Evolutionary conservation across 176 grass and related monocot genomes (phyloP).

Genomic region (Raddia guianensis): DNA sequence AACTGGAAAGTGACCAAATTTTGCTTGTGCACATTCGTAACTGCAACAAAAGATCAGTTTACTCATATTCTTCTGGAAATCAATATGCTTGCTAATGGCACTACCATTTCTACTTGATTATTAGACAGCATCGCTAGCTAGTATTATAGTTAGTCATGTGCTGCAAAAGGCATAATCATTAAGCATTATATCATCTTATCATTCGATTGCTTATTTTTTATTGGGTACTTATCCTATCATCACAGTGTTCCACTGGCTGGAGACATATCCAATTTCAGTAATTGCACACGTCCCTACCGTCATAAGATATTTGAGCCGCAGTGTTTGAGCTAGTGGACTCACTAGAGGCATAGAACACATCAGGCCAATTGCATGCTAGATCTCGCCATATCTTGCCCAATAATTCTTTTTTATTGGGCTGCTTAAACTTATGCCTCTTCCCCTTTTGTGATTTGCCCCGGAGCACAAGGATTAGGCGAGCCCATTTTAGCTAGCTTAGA

Average conservation of each 20-base stretch:
- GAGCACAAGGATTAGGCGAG: conserved; percentile 6
- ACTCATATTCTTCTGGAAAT: not conserved
- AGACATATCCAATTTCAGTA: conserved; percentile 25
- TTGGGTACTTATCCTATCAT: conserved; percentile 20
- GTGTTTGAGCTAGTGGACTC: conserved; percentile 14
- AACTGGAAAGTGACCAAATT: not conserved
- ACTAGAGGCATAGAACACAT: conserved; percentile 1
- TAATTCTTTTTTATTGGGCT: not conserved
- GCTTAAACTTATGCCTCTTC: conserved; percentile 13
- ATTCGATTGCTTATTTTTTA: conserved; percentile 11
- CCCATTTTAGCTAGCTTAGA: conserved; percentile 8
- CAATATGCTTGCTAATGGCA: not conserved
- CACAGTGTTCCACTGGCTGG: conserved; percentile 13
- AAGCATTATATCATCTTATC: not conserved
- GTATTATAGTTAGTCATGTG: not conserved
- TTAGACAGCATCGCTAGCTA: not conserved
- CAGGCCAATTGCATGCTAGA: conserved; percentile 25
- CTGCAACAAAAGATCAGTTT: not conserved
- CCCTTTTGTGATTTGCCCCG: conserved; percentile 10
- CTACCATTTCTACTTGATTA: not conserved
- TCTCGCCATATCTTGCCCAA: conserved; percentile 32
- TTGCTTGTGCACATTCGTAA: not conserved
- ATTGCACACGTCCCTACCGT: not conserved
- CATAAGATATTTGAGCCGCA: conserved; percentile 20
- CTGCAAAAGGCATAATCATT: conserved; percentile 22